phyloP scores from a whole-genome alignment of 345 rosid genomes.

The Nasturtium officinale region DNA sequence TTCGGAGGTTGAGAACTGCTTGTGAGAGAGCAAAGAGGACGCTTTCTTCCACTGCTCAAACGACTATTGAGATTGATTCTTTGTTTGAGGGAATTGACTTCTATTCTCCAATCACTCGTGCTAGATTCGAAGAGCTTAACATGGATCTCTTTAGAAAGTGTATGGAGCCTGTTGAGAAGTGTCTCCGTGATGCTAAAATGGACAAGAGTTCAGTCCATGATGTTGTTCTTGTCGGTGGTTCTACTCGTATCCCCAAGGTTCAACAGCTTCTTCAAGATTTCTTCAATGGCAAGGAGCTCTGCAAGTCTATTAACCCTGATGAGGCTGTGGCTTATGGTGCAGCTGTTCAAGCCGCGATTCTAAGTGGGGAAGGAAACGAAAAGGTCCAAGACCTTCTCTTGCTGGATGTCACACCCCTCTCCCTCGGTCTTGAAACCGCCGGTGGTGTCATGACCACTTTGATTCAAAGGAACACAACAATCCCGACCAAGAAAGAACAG shows the following conservation, averaged over 20 bases:
- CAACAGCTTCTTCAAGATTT: slow-evolving; percentile 46
- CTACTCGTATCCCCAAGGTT: slow-evolving; percentile 48
- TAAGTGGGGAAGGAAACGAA: slow-evolving; percentile 46
- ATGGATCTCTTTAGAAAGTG: slow-evolving; percentile 48
- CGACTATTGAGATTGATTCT: slow-evolving; percentile 49
- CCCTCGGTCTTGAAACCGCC: slow-evolving; percentile 45
- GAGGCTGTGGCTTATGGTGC: slow-evolving; percentile 51
- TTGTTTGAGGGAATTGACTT: slow-evolving; percentile 46
- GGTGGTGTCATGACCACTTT: slow-evolving; percentile 48
- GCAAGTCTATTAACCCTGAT: slow-evolving; percentile 49
- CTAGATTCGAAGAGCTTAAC: slow-evolving; percentile 47
- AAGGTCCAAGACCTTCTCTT: slow-evolving; percentile 47
- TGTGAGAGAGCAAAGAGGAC: slow-evolving; percentile 57
- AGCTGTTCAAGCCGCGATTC: slow-evolving; percentile 47
- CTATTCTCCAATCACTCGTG: slow-evolving; percentile 44
- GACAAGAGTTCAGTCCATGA: slow-evolving; percentile 42
- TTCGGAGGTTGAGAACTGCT: slow-evolving; percentile 57
- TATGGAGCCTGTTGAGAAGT: slow-evolving; percentile 50
- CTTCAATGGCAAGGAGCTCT: slow-evolving; percentile 48
- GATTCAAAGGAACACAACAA: slow-evolving; percentile 45
- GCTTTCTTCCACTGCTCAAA: slow-evolving; percentile 53
- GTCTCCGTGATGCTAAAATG: slow-evolving; percentile 44
- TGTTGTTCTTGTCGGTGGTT: slow-evolving; percentile 51
- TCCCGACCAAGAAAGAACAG: slow-evolving; percentile 45
- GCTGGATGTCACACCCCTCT: slow-evolving; percentile 45